Base-by-base conservation (phyloP, 345 rosid species). In the Moricandia moricandioides region DNA sequence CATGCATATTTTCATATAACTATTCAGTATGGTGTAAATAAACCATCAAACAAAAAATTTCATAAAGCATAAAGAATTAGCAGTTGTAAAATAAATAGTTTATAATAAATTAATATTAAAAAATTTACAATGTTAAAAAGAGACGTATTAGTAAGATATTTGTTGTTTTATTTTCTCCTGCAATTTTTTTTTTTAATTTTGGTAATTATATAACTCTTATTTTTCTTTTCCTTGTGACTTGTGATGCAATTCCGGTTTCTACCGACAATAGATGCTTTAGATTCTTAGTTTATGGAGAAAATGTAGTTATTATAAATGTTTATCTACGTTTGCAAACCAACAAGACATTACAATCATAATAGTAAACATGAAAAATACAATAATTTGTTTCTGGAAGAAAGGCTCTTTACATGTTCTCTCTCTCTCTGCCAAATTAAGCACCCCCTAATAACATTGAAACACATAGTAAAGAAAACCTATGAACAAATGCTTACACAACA, bases 401-500 rank as follows among this genome's bases (percentile, higher is more conserved):
- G 55, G 57, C 64, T 61, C 73, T 75, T 61, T 68, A 68, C 79
- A 68, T 30, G 69, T 68, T 35, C 18, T 61, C 31, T 35, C 18
- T 61, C 31, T 34, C 17, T 29, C 24, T 56, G 65, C 59, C 24
- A 56, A 30, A 43, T 8, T 5, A 40, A 57, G 39, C 14, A 57
- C 47, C 66, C 65, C 58, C 58, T 59, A 67, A 54, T 51, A 58
- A 45, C 45, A 65, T 67, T 56, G 35, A 73, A 24, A 59, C 11
- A 59, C 11, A 62, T 4, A 69, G 29, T 11, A 59, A 33, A 67
- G n/a, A 51, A 67, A 75, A 51, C 55, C 62, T 70, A 51, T 70
- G 70, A 70, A 70, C 75, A 21, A 77, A 40, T 62, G 70, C 63
- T 70, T 70, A 45, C 71, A 64, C 9, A 77, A 86, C 58, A 65